Percentiles rank a stretch among this genome's conserved stretches.
These are phyloP conservation scores for Tetracladium setigerum DNA, from an alignment of 495 filamentous ascomycete genomes.

Conservation along the genomic window DNA sequence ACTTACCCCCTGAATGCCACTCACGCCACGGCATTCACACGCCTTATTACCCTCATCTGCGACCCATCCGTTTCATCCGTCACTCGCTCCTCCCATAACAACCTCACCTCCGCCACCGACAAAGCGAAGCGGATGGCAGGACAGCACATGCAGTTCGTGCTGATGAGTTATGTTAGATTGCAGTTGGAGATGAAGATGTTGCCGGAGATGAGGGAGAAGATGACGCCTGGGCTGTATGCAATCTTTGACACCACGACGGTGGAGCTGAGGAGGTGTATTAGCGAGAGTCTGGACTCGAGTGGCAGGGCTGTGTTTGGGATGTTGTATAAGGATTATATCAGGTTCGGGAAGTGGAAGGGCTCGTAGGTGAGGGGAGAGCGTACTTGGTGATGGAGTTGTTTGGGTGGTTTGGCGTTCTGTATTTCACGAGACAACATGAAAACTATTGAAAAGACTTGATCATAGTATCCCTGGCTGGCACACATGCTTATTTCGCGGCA, in stretches of 20 bases:
- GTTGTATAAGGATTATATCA: conserved; percentile 60
- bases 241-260: conserved; percentile 60
- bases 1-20: conserved; percentile 27
- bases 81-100: conserved; percentile 35
- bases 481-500: too few species aligned
- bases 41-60: conserved; percentile 69
- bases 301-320: conserved; percentile 64
- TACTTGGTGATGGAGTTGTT: too few species aligned
- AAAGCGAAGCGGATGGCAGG: conserved; percentile 69
- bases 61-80: conserved; percentile 72
- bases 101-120: conserved; percentile 67
- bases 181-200: conserved; percentile 45
- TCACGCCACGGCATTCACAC: conserved; percentile 57
- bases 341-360: conserved; percentile 65
- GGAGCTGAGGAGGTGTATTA: conserved; percentile 58
- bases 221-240: conserved; percentile 66
- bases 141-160: conserved; percentile 62
- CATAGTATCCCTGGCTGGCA: too few species aligned
- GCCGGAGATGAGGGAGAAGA: conserved; percentile 55
- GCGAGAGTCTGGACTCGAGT: conserved; percentile 58
- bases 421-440: too few species aligned
- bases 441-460: too few species aligned
- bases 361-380: not conserved
- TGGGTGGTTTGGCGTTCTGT: too few species aligned
- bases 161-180: conserved; percentile 63